Evolutionary conservation across 2,329 filamentous ascomycete species (phyloP).

Genomic region (Arthrobotrys conoides): DNA sequence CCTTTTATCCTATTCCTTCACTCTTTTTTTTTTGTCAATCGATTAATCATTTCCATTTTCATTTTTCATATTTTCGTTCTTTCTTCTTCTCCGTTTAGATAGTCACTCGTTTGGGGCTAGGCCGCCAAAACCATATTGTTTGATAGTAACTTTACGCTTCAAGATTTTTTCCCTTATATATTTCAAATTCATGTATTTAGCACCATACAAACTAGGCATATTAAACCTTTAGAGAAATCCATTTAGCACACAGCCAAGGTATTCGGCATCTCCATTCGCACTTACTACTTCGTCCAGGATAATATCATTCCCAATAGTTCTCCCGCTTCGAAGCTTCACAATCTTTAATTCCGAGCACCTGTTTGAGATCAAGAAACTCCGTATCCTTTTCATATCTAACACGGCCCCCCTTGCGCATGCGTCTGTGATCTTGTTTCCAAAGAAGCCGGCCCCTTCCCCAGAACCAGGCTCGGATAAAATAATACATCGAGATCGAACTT

Average conservation of each 20-base stretch:
- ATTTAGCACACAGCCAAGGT: not conserved
- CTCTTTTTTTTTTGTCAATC: not conserved
- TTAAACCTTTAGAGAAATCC: not conserved
- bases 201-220: constrained; percentile 11
- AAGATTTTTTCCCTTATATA: not conserved
- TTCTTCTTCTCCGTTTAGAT: not conserved
- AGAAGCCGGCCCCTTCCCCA: not conserved
- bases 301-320: not conserved
- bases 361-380: constrained; percentile 3
- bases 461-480: not conserved
- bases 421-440: constrained; percentile 5
- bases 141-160: not conserved
- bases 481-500: not conserved
- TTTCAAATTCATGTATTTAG: constrained; percentile 9
- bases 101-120: constrained; percentile 14
- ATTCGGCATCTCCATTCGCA: constrained; percentile 7
- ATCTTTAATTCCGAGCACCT: constrained; percentile 5
- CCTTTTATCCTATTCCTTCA: constrained; percentile 38
- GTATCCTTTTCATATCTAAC: constrained; percentile 8
- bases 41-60: not conserved
- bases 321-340: not conserved
- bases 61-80: not conserved
- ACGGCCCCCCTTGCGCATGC: not conserved
- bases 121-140: constrained; percentile 23
- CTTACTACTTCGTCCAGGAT: not conserved